Percentiles rank a stretch among this genome's conserved stretches.
Conservation (phyloP, 352 stramenopile genomes). For the Globisporangium irregulare region DNA sequence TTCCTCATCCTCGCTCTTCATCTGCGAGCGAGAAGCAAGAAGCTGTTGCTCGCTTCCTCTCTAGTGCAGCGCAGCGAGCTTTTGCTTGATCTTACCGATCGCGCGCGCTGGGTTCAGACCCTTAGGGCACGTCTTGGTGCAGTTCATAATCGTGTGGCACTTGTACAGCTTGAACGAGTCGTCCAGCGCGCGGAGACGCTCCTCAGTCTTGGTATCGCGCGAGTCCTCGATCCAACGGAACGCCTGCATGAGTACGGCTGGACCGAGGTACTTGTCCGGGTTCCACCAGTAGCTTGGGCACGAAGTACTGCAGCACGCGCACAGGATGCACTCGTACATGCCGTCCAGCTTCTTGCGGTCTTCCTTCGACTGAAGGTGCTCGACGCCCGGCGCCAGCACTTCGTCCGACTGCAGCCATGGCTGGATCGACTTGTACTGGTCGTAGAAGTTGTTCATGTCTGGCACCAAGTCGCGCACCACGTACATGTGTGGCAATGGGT, state of each 20-base stretch:
- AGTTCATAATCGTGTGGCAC: constrained; percentile 99
- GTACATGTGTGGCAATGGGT: constrained; percentile 99
- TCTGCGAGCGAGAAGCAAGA: neutral
- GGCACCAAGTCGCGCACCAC: constrained; percentile 99
- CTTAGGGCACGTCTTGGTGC: constrained; percentile 99
- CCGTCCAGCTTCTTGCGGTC: constrained; percentile 99
- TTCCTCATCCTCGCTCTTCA: neutral
- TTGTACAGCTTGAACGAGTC: constrained; percentile 99
- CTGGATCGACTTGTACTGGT: constrained; percentile 98
- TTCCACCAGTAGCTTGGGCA: constrained; percentile 99
- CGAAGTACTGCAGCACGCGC: constrained; percentile 98
- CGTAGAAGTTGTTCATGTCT: constrained; percentile 99
- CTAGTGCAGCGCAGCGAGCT: constrained; percentile 82
- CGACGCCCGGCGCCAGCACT: constrained; percentile 83
- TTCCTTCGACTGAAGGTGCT: constrained; percentile 90
- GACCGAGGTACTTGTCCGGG: constrained; percentile 93
- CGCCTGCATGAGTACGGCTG: constrained; percentile 92
- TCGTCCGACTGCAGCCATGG: constrained; percentile 97
- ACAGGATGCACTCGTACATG: constrained; percentile 99
- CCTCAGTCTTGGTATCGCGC: constrained; percentile 95
- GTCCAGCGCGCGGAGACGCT: constrained; percentile 95
- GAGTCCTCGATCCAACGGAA: constrained; percentile 99
- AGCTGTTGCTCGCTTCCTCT: neutral
- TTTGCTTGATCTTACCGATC: constrained; percentile 99
- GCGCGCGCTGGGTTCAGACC: constrained; percentile 98